Evolutionary conservation across 1,139 yeast genomes (phyloP), one percentile per base, ranked within the genome.

Genomic region (Hansenula lynferdii): DNA sequence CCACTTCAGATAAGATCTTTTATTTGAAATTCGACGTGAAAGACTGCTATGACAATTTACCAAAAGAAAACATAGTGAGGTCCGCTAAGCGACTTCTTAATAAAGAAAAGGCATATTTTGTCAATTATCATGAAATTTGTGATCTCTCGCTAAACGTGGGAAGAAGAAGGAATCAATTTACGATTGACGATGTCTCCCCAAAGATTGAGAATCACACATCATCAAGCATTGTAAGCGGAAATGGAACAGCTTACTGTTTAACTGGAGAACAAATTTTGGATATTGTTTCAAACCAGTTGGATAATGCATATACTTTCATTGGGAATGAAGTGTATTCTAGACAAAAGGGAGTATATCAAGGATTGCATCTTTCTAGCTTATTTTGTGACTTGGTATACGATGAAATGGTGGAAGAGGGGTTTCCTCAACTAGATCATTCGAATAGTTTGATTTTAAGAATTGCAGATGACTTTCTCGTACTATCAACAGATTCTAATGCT

Each of bases 381-480:
- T 67, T 92, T 28, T 89, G 96, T 48, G 86, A 89, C 48, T 53
- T 89, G 6, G 76, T 85, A 1, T 84, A 85, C 50, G 85, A 84
- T 49, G 68, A 72, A 8, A 57, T 90, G 36, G 74, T 85, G 3
- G 67, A 68, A n/a, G 63, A 72, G 12, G 45, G 50, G 2, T 69
- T 68, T 43, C 38, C 63, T 3, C 43, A 51, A 1, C 39, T 53
- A 2, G 42, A 45, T 0, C 43, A 49, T 7, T 40, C 49, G 0
- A 55, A 65, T 1, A 64, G 75, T 4, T 44, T 72, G 3, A 56
- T 87, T 0, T 47, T 87, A 10, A 63, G 97, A 40, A 61, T 85
- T 22, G 95, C 89, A 0, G 98, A 92, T 59, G 98, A 92, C 57
- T 92, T 92, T 53, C 56, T 92, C 28, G 65, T 86, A 19, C 60